Conservation (phyloP, 2,329 filamentous ascomycete species). For the Apiospora kogelbergensis region DNA sequence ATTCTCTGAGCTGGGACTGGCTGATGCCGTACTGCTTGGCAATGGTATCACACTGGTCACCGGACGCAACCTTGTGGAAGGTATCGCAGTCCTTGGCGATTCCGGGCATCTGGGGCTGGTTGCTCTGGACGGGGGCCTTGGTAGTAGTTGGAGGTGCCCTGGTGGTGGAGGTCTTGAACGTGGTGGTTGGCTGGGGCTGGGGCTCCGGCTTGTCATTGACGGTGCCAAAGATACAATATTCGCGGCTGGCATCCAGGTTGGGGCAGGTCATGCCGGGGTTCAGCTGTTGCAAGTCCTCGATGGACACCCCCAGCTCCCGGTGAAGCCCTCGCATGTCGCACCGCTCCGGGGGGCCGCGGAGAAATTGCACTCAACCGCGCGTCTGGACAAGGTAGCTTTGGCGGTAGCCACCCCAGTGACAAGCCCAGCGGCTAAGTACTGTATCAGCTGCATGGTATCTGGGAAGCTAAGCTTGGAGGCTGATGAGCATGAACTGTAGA, state of each 20-base stretch:
- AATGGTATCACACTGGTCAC: conserved; percentile 32
- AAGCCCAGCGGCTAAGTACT: conserved; percentile 13
- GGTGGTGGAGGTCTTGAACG: conserved; percentile 3
- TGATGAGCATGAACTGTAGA: too few relatives aligned
- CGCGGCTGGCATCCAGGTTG: conserved; percentile 18
- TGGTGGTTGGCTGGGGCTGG: conserved; percentile 11
- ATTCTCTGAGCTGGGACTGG: conserved; percentile 14
- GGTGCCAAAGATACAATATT: conserved; percentile 25
- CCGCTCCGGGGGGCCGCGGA: conserved; percentile 17
- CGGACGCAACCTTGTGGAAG: conserved; percentile 31
- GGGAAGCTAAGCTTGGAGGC: too few relatives aligned
- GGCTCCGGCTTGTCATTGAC: conserved; percentile 12
- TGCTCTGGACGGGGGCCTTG: conserved; percentile 10
- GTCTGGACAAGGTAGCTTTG: too few relatives aligned
- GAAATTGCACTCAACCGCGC: conserved; percentile 19
- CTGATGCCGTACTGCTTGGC: conserved; percentile 16
- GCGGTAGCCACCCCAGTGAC: conserved; percentile 14
- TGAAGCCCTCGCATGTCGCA: conserved; percentile 28
- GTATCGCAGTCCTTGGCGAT: conserved; percentile 24
- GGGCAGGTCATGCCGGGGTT: conserved; percentile 27
- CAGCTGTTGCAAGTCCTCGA: conserved; percentile 22
- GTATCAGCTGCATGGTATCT: conserved; percentile 14
- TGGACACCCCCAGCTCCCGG: conserved; percentile 23
- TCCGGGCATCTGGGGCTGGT: conserved; percentile 15
- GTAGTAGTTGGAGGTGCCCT: conserved; percentile 8